Evolutionary conservation across 495 filamentous ascomycete species (phyloP).

Genomic region (Tuber aestivum): DNA sequence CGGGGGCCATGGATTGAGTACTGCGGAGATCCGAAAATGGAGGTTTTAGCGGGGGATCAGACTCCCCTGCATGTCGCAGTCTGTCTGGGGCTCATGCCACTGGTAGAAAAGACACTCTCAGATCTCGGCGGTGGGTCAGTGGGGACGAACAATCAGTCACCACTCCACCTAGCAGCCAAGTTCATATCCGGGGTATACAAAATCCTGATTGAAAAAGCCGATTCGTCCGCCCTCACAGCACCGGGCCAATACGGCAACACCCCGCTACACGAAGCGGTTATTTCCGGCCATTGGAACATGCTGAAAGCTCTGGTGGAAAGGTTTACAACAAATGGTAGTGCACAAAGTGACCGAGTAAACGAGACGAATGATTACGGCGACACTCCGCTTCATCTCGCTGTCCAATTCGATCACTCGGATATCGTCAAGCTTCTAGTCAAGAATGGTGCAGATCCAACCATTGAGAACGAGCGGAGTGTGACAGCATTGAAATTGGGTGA

Average conservation of each 20-base stretch:
- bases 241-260: no score
- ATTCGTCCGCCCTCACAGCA: no score
- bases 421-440: neutral
- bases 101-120: neutral
- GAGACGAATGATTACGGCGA: neutral
- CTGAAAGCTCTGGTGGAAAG: neutral
- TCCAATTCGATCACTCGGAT: neutral
- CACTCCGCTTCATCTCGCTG: neutral
- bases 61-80: no score
- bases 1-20: no score
- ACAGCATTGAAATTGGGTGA: conserved; percentile 57
- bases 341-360: neutral
- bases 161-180: neutral
- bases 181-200: no score
- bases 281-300: neutral
- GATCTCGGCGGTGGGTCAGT: neutral
- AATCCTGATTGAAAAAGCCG: no score
- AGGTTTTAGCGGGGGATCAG: no score
- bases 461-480: conserved; percentile 17
- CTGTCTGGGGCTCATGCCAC: no score
- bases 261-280: no score
- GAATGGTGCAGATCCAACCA: neutral
- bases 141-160: neutral
- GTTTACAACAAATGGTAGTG: neutral
- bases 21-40: no score